Base-by-base conservation (phyloP, 1,284 basidiomycete genomes). In the Cryptococcus hybrid region DNA sequence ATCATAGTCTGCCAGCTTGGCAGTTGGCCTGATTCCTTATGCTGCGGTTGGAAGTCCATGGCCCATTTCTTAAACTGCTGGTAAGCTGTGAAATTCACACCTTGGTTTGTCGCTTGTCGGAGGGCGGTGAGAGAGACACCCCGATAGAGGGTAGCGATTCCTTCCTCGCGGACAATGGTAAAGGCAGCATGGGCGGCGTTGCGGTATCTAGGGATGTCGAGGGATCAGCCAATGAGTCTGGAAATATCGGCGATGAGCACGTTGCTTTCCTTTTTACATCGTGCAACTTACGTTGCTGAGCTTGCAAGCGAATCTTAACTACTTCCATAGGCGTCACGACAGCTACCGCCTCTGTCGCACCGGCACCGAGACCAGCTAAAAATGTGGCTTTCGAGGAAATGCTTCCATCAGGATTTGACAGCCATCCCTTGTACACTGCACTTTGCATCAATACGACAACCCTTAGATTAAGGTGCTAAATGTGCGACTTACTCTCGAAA, bases 321-420 rank as follows among this genome's bases (percentile, higher is more conserved):
- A 99, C 95, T 76, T 99, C 95, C 95, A 99, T 99, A 0, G 95
- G 95, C 57, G 91, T 96, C 9, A 99, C 95, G 43, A 99, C 92
- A 8, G 86, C 82, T 13, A 99, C 86, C 5, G 95, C 95, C 79
- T 96, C 95, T 1, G 93, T 92, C 13, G 89, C 89, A 55, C 95
- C 95, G 9, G 95, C 95, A 54, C 88, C 91, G 35, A 99, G 83
- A 72, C 95, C 95, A 67, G 92, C 92, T 50, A 93, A 61, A 76
- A 77, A 77, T 11, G 70, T 75, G 38, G 61, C 61, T n/a, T 59
- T 60, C n/a, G 67, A 61, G 12, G 54, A 55, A 46, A 73, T 62
- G 59, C 64, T 70, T 13, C 73, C 73, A 40, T 70, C 68, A 3
- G 61, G 51, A 36, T 60, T 56, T 2, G 89, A 86, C 48, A 99